Conservation (phyloP, 75 land plant genomes). For the Sequoiadendron giganteum region DNA sequence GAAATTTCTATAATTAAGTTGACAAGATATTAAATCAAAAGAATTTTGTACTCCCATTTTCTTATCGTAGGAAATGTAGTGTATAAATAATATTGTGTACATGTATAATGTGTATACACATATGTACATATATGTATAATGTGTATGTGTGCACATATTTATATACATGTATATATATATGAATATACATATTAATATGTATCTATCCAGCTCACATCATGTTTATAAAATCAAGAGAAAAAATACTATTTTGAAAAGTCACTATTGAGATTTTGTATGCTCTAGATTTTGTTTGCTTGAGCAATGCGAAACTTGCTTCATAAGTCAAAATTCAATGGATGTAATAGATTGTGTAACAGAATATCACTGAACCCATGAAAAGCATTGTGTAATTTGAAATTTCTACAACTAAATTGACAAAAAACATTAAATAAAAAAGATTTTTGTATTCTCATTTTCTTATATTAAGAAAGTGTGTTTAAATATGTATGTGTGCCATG, state of each 20-base stretch:
- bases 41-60: no score
- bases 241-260: background rate
- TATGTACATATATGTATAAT: no score
- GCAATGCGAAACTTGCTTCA: constrained; percentile 4
- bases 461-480: no score
- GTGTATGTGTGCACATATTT: background rate
- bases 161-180: no score
- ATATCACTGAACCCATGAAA: background rate
- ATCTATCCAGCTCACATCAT: background rate
- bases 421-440: background rate
- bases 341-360: background rate
- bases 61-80: no score
- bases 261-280: background rate
- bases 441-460: no score
- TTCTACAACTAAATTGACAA: background rate
- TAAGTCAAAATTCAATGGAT: background rate
- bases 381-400: background rate
- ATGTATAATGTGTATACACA: background rate
- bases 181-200: no score
- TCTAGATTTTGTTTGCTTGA: background rate
- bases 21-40: background rate
- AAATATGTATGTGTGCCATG: no score
- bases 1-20: background rate
- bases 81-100: no score
- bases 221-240: background rate